Percentiles rank a stretch among this genome's conserved stretches.
phyloP scores from a whole-genome alignment of 2,329 filamentous ascomycete species.

The Ophiosphaerella narmari region DNA sequence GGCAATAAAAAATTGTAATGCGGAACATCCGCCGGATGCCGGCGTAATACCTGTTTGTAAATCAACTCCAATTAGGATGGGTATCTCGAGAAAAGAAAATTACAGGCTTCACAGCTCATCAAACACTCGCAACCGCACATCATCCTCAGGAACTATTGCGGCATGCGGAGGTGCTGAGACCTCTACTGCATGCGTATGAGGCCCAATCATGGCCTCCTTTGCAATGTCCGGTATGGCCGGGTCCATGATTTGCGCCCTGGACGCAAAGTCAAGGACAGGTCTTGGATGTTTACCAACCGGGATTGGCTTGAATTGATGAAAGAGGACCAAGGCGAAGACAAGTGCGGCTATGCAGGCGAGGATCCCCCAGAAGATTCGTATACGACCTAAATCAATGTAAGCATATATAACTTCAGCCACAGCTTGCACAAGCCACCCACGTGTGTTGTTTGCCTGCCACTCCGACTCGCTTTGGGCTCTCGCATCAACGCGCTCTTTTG shows the following conservation, averaged over 20 bases:
- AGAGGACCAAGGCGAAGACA: conserved; percentile 53
- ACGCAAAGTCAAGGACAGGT: conserved; percentile 16
- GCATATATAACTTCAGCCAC: neutral
- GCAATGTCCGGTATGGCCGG: conserved; percentile 40
- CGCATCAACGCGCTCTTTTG: conserved; percentile 66
- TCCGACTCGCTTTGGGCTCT: conserved; percentile 71
- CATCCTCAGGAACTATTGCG: neutral
- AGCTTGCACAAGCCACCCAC: conserved; percentile 19
- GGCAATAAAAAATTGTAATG: neutral
- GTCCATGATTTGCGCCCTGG: conserved; percentile 28
- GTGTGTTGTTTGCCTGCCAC: conserved; percentile 67
- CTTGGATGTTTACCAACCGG: conserved; percentile 10
- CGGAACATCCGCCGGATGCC: neutral
- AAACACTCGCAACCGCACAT: conserved; percentile 2
- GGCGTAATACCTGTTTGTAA: neutral
- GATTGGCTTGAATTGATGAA: conserved; percentile 36
- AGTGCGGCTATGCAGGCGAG: conserved; percentile 51
- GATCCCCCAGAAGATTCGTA: conserved; percentile 68
- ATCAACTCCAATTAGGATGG: neutral
- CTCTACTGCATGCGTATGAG: neutral
- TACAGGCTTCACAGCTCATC: neutral
- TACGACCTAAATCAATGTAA: conserved; percentile 46
- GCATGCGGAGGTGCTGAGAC: too few relatives aligned
- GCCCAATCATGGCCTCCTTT: conserved; percentile 37
- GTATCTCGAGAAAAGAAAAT: neutral